Evolutionary conservation across 345 rosid genomes (phyloP).

Genomic region (Crucihimalaya himalaica): DNA sequence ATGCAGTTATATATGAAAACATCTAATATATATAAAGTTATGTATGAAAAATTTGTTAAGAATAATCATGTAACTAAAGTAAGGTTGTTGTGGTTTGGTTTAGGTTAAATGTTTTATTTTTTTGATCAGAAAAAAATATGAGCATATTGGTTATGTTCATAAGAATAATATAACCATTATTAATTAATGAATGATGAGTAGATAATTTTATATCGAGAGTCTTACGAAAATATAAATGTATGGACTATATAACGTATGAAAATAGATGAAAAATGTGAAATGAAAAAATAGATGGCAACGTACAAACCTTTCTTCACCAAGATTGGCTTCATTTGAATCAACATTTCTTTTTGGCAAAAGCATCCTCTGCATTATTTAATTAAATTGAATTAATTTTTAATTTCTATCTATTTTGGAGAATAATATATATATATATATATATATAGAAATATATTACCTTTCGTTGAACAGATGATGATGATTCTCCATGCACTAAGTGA

Average conservation of each 20-base stretch:
- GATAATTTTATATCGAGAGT: background rate
- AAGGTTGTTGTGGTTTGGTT: background rate
- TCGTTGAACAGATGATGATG: background rate
- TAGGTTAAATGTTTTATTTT: background rate
- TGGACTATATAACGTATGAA: background rate
- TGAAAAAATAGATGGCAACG: background rate
- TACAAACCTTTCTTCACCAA: conserved; percentile 7
- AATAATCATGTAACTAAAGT: background rate
- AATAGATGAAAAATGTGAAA: background rate
- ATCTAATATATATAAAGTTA: background rate
- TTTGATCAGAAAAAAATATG: background rate
- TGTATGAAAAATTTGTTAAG: background rate
- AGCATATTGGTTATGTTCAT: background rate
- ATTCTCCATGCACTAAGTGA: background rate
- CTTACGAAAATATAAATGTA: background rate
- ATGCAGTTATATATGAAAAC: too few species aligned
- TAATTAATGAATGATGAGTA: background rate
- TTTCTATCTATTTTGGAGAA: background rate
- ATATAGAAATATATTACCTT: background rate
- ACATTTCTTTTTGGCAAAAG: background rate
- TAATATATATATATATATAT: background rate
- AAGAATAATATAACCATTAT: background rate
- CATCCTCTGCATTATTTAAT: conserved; percentile 19
- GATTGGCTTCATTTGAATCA: background rate
- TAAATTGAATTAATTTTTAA: background rate